Evolutionary conservation across 495 filamentous ascomycete genomes (phyloP), one percentile per base, ranked within the genome.

Genomic region (Neurospora sp.): DNA sequence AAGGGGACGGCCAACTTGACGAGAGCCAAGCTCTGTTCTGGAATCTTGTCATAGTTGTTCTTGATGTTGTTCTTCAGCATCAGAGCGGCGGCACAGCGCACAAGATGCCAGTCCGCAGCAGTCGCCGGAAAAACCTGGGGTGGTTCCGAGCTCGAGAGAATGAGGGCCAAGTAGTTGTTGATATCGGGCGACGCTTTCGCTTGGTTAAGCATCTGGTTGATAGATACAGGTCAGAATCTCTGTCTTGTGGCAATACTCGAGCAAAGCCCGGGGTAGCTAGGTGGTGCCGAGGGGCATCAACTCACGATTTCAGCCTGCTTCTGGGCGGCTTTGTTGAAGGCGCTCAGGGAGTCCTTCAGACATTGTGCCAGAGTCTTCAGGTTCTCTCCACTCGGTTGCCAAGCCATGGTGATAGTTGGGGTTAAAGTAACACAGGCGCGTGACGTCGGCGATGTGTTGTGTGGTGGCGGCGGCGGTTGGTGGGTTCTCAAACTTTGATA

Each of bases 1-100:
- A 92, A 72, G 59, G 96, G 85, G 16, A 95, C 88, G 31, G 92
- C 89, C 71, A 93, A 90, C 76, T 92, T 92, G 74, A 98, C 89
- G 77, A 94, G 92, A 18, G 85, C 79, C 72, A 94, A 81, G 74
- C 91, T 93, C 20, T 84, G 76, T 40, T 91, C 88, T 59, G 92
- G 87, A 69, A 98, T 92, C 39, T 86, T 86, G 77, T 89, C 90
- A 82, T 90, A 92, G 37, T 86, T 87, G 37, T 88, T 81, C 76
- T 87, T 90, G 78, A 98, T 89, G 78, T 94, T 94, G 79, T 97
- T 98, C 83, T 99, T 99, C 73, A 99, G 87, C 88, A 97, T 95
- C 77, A 98, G 88, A 66, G 91, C 94, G 41, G 94, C 95, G 16
- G 94, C 92, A 71, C 91, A 92, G 70, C 96, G 89, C 71, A 97